These are phyloP conservation scores for Citrus reticulata DNA, from an alignment of 345 rosid species.

Conservation along the genomic window DNA sequence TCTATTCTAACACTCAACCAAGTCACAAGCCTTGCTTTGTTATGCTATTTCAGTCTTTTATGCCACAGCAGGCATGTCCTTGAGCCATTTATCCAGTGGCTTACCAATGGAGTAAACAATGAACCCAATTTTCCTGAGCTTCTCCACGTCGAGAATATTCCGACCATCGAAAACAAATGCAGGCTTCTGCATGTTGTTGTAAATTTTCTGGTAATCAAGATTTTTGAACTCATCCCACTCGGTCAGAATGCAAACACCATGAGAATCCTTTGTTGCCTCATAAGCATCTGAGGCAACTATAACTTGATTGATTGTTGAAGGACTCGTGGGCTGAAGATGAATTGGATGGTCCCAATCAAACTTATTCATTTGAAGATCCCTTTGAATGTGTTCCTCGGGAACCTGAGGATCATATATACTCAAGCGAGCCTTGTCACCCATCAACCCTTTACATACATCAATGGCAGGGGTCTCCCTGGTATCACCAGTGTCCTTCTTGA, in stretches of 20 bases:
- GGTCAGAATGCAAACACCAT: constrained; percentile 57
- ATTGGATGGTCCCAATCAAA: constrained; percentile 71
- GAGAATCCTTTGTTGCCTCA: constrained; percentile 59
- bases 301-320: constrained; percentile 45
- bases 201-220: constrained; percentile 49
- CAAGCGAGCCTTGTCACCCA: constrained; percentile 56
- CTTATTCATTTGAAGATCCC: constrained; percentile 64
- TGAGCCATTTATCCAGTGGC: constrained; percentile 49
- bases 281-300: constrained; percentile 48
- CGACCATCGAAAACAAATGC: constrained; percentile 50
- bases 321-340: constrained; percentile 58
- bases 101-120: constrained; percentile 49
- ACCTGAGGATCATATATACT: constrained; percentile 70
- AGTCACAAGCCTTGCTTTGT: neutral
- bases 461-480: constrained; percentile 79
- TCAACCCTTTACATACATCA: constrained; percentile 63
- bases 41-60: neutral
- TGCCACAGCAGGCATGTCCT: constrained; percentile 53
- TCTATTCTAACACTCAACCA: constrained; percentile 12
- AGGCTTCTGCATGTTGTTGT: constrained; percentile 39
- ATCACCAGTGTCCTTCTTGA: constrained; percentile 78
- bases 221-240: constrained; percentile 71
- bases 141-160: constrained; percentile 26
- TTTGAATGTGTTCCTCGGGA: constrained; percentile 55
- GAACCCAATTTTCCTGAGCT: constrained; percentile 45